Conservation (phyloP, 176 grass and related monocot species). For the Lolium multiflorum region DNA sequence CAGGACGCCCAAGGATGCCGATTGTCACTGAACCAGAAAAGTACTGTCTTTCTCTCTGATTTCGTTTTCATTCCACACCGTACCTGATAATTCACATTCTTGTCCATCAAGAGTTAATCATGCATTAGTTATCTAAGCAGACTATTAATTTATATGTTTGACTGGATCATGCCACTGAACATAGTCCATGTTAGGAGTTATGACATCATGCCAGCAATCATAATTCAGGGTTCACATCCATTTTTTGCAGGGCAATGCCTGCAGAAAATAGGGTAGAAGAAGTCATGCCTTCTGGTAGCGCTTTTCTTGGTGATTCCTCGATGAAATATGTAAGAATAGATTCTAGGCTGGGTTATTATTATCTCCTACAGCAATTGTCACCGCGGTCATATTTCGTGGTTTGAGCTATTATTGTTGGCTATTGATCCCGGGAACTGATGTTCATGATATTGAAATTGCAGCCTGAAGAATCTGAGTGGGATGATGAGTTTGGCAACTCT, state of each 20-base stretch:
- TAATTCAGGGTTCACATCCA: conserved; percentile 33
- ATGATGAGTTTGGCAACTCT: conserved; percentile 96
- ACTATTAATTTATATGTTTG: conserved; percentile 25
- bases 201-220: not conserved
- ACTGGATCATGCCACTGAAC: conserved; percentile 29
- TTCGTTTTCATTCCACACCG: conserved; percentile 38
- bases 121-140: conserved; percentile 12
- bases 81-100: conserved; percentile 46
- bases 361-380: not conserved
- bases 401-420: conserved; percentile 20
- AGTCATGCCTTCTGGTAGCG: conserved; percentile 52
- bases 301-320: conserved; percentile 64
- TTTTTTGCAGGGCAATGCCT: conserved; percentile 77
- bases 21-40: conserved; percentile 80
- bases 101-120: conserved; percentile 18
- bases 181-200: conserved; percentile 24
- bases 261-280: conserved; percentile 68
- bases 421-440: conserved; percentile 36
- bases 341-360: conserved; percentile 9
- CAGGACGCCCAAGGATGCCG: conserved; percentile 82
- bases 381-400: conserved; percentile 28
- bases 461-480: conserved; percentile 98
- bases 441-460: conserved; percentile 61
- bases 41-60: conserved; percentile 78
- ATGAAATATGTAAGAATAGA: conserved; percentile 78